A percentile compares a stretch with the other conserved stretches of the same genome.
Evolutionary conservation across 805 yeast species (phyloP).

Genomic region (Zygoascus ofunaensis): DNA sequence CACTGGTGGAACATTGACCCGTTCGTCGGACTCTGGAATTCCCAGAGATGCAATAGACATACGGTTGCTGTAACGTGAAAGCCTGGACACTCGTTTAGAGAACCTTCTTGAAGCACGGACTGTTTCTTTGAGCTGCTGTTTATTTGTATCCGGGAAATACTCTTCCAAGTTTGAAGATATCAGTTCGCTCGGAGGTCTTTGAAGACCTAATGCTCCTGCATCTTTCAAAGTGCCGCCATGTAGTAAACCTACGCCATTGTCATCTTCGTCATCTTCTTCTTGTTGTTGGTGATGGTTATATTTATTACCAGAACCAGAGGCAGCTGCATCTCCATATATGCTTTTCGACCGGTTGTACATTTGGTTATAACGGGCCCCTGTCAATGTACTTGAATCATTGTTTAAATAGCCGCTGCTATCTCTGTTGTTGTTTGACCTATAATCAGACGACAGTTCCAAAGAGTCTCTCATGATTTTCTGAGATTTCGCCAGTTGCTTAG

Average conservation of each 20-base stretch:
- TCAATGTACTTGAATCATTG: not conserved
- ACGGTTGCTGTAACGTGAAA: constrained; percentile 26
- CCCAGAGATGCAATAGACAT: constrained; percentile 26
- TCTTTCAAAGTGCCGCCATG: not conserved
- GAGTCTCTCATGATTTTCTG: constrained; percentile 19
- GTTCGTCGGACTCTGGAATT: constrained; percentile 17
- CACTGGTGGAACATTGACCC: constrained; percentile 15
- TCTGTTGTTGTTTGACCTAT: not conserved
- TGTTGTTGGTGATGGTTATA: not conserved
- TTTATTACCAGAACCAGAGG: not conserved
- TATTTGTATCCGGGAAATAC: constrained; percentile 79
- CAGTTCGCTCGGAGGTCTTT: constrained; percentile 87
- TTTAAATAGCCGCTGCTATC: not conserved
- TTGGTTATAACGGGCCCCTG: not conserved
- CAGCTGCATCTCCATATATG: not conserved
- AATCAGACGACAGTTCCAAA: not conserved
- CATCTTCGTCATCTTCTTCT: constrained; percentile 8
- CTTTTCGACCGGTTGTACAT: too few species aligned
- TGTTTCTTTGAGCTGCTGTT: constrained; percentile 64
- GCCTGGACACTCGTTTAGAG: constrained; percentile 51
- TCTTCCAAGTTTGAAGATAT: constrained; percentile 84
- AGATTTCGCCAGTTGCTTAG: constrained; percentile 23
- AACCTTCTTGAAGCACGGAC: constrained; percentile 76
- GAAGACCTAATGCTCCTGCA: constrained; percentile 24
- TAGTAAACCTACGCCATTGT: constrained; percentile 3